Evolutionary conservation across 306 rosid genomes (phyloP), one percentile per base, ranked within the genome.

Genomic region (Cercis canadensis): DNA sequence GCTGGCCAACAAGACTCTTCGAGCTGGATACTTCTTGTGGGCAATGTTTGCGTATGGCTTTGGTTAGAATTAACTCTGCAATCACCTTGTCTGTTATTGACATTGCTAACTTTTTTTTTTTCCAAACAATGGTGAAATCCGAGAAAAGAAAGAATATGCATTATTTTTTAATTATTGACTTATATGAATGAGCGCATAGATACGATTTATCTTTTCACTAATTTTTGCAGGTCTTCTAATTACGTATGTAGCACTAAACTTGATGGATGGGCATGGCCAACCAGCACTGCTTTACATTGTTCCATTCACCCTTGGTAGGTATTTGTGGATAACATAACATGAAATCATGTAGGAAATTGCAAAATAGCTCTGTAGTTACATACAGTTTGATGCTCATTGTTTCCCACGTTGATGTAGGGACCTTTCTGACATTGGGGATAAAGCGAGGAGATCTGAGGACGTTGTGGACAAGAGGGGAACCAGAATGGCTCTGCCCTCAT

Each of bases 251-350:
- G 99, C 99, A 33, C 83, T 95, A 53, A 91, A 89, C 89, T 84
- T 95, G 87, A 95, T 95, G 99, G 96, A 91, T 13, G 99, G 99
- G 39, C 96, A 89, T 46, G 99, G 99, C 58, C 99, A 95, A 75
- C 99, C 96, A 0, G 99, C 99, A n/a, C 86, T 95, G 40, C 86
- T 95, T 63, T 91, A 95, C 86, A 89, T 95, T 7, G 96, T 95
- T 57, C 99, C 99, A 13, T 95, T 95, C 67, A 95, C 90, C 8
- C 96, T 95, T 0, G 97, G 99, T 91, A 85, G 51, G 64, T 68
- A 2, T 59, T 67, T 15, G 65, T 51, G 69, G 56, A 32, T 60
- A 43, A 45, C 34, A 29, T 54, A 12, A 31, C 53, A 5, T 47
- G 31, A 49, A 33, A 24, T 15, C 11, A 9, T 49, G 5, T 14